A percentile compares a stretch with the other conserved stretches of the same genome.
These are phyloP conservation scores for Raffaelea albimanens DNA, from an alignment of 2,329 filamentous ascomycete genomes.

Conservation along the genomic window DNA sequence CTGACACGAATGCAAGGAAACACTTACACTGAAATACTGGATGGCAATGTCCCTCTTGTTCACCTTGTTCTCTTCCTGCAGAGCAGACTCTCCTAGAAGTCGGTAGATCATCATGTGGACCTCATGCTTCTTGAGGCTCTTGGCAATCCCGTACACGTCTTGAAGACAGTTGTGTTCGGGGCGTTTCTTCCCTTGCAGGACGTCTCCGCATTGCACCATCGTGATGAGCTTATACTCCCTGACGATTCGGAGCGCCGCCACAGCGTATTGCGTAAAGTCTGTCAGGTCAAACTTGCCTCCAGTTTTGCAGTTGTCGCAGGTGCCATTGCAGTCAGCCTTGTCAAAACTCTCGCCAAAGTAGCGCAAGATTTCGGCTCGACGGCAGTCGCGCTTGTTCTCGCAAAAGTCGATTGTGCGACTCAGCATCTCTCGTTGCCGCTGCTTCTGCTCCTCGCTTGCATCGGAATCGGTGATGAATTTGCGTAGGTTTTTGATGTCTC, in stretches of 20 bases:
- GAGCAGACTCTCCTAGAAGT: slow-evolving; percentile 62
- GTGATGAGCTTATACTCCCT: slow-evolving; percentile 54
- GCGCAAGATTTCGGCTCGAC: slow-evolving; percentile 76
- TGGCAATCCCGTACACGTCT: slow-evolving; percentile 58
- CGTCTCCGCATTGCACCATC: slow-evolving; percentile 71
- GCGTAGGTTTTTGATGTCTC: slow-evolving; percentile 63
- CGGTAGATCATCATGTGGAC: slow-evolving; percentile 76
- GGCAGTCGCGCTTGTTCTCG: slow-evolving; percentile 80
- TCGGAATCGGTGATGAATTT: slow-evolving; percentile 79
- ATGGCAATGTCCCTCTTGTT: slow-evolving; percentile 59
- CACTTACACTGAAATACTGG: slow-evolving; percentile 60
- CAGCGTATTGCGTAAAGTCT: slow-evolving; percentile 70
- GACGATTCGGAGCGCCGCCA: slow-evolving; percentile 61
- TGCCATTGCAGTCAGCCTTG: slow-evolving; percentile 57
- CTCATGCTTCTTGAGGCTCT: slow-evolving; percentile 61
- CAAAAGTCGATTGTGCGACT: slow-evolving; percentile 78
- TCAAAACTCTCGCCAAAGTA: slow-evolving; percentile 89
- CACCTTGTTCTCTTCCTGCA: slow-evolving; percentile 60
- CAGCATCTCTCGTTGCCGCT: slow-evolving; percentile 77
- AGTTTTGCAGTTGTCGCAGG: slow-evolving; percentile 85
- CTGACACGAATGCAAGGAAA: slow-evolving; percentile 6
- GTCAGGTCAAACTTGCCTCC: slow-evolving; percentile 59
- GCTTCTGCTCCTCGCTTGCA: slow-evolving; percentile 66
- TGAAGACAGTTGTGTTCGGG: slow-evolving; percentile 44
- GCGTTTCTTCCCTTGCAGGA: slow-evolving; percentile 62